phyloP scores from a whole-genome alignment of 345 rosid genomes.

The Eucalyptus caleyi region DNA sequence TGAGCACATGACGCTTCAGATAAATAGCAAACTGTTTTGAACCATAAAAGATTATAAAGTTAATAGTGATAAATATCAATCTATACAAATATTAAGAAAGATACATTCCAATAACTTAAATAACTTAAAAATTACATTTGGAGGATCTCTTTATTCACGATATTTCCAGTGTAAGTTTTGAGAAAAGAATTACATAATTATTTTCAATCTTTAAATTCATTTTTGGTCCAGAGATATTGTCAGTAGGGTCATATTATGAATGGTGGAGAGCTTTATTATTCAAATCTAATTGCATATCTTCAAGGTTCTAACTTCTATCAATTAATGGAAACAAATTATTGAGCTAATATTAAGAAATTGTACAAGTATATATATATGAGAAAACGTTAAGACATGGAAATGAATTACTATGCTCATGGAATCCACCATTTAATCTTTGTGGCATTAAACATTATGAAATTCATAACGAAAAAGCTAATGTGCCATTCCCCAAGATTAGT shows the following conservation, averaged over 20 bases:
- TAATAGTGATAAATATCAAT: background rate
- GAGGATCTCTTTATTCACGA: background rate
- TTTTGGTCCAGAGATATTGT: background rate
- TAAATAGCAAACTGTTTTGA: background rate
- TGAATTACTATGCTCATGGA: accelerated
- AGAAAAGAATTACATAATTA: background rate
- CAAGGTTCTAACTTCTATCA: background rate
- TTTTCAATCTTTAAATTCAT: background rate
- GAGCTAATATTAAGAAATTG: background rate
- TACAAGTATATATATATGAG: background rate
- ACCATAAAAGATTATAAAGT: background rate
- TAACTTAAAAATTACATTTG: background rate
- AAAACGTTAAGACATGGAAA: background rate
- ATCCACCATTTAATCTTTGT: background rate
- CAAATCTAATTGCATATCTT: background rate
- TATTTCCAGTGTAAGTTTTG: background rate
- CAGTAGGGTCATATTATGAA: background rate
- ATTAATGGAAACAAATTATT: background rate
- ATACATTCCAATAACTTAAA: background rate
- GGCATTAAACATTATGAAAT: background rate
- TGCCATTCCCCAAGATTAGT: background rate
- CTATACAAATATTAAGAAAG: background rate
- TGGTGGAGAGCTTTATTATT: background rate
- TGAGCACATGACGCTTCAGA: accelerated
- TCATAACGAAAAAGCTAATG: background rate